Percentiles rank a stretch among this genome's conserved stretches.
These are phyloP conservation scores for Aspergillaceae sp. DNA, from an alignment of 2,329 filamentous ascomycete genomes.

Conservation along the genomic window DNA sequence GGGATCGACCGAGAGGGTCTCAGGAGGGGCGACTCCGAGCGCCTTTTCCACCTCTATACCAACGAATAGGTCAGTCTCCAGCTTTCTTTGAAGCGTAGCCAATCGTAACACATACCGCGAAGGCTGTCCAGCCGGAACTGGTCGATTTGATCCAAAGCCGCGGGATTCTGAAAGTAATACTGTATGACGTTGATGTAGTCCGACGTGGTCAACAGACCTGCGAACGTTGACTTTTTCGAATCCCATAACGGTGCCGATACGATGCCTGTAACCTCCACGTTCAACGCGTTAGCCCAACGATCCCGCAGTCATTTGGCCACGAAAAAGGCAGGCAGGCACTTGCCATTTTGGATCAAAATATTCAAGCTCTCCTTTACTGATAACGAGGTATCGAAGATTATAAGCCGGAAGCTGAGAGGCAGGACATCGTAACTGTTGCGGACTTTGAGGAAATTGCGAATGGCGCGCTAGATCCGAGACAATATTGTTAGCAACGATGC, in stretches of 20 bases:
- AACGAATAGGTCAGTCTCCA: slow-evolving; percentile 11
- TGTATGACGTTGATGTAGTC: slow-evolving; percentile 99
- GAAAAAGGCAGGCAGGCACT: slow-evolving; percentile 11
- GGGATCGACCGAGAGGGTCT: slow-evolving; percentile 93
- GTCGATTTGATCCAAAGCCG: slow-evolving; percentile 80
- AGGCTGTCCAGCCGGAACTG: slow-evolving; percentile 89
- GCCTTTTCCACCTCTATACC: slow-evolving; percentile 81
- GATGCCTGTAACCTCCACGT: slow-evolving; percentile 56
- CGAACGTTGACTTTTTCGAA: slow-evolving; percentile 84
- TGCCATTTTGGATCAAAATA: slow-evolving; percentile 93
- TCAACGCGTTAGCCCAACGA: not conserved
- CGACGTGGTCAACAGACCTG: slow-evolving; percentile 85
- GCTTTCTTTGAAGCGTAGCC: too few species aligned
- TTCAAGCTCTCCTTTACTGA: slow-evolving; percentile 95
- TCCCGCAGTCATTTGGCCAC: not conserved
- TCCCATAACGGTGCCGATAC: slow-evolving; percentile 97
- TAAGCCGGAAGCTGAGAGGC: slow-evolving; percentile 88
- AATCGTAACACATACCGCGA: slow-evolving; percentile 52
- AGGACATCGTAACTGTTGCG: slow-evolving; percentile 97
- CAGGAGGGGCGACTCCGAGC: slow-evolving; percentile 80
- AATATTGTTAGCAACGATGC: not conserved
- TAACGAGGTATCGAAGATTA: slow-evolving; percentile 88
- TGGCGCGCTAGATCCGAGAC: slow-evolving; percentile 56
- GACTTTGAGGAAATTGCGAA: slow-evolving; percentile 91
- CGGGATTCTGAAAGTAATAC: slow-evolving; percentile 96